phyloP scores from a whole-genome alignment of 2,329 filamentous ascomycete species.

The Zymoseptoria pseudotritici region DNA sequence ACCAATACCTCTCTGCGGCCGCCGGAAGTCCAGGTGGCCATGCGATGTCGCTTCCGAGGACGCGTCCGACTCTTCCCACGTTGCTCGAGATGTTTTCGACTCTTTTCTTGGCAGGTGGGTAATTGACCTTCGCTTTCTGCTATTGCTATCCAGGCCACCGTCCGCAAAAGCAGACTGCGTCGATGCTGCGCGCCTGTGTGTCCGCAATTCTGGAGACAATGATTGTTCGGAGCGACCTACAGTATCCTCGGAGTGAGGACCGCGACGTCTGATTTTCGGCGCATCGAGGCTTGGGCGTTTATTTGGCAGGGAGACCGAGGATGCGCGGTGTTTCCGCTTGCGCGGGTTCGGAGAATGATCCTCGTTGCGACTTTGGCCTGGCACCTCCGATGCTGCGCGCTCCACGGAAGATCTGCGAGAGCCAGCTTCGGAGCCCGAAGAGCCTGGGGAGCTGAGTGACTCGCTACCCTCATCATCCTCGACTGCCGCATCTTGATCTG shows the following conservation, averaged over 20 bases:
- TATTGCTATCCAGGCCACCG: constrained; percentile 33
- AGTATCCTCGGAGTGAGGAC: constrained; percentile 24
- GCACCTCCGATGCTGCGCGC: constrained; percentile 25
- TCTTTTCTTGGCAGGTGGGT: constrained; percentile 42
- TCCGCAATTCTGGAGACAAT: constrained; percentile 51
- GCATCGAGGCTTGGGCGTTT: constrained; percentile 26
- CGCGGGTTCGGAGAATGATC: constrained; percentile 27
- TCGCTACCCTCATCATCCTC: constrained; percentile 22
- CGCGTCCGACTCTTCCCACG: constrained; percentile 57
- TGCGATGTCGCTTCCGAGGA: constrained; percentile 39
- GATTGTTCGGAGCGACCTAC: constrained; percentile 39
- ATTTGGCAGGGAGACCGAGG: constrained; percentile 27
- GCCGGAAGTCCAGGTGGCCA: constrained; percentile 52
- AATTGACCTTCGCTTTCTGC: constrained; percentile 36
- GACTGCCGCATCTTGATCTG: background rate
- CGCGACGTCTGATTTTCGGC: constrained; percentile 21
- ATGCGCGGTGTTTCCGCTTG: constrained; percentile 32
- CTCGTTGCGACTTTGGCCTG: constrained; percentile 16
- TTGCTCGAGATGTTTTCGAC: constrained; percentile 21
- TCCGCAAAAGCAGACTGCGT: constrained; percentile 54
- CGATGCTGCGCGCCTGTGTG: constrained; percentile 58
- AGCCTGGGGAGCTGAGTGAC: constrained; percentile 26
- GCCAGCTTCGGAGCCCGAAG: constrained; percentile 14
- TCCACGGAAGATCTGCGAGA: constrained; percentile 22
- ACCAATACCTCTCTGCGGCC: constrained; percentile 50